phyloP scores from a whole-genome alignment of 495 filamentous ascomycete species.

The Cercophora newfieldiana region DNA sequence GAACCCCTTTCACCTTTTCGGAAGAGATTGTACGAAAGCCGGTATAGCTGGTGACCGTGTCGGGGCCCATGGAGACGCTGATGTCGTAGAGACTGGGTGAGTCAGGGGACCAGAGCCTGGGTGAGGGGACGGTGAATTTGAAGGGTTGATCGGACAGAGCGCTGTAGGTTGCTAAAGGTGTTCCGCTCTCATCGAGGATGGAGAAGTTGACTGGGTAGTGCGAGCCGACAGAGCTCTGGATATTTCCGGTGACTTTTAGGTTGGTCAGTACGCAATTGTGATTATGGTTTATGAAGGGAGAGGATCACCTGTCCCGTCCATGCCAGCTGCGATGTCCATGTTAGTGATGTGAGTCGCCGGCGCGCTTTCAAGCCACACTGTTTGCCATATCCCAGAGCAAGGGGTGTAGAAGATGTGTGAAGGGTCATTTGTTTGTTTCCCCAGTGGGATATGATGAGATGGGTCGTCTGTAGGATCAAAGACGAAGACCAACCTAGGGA shows the following conservation, averaged over 20 bases:
- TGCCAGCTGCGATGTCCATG: conserved; percentile 57
- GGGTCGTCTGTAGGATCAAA: conserved; percentile 62
- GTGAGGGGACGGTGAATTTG: conserved; percentile 50
- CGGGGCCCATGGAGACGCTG: conserved; percentile 54
- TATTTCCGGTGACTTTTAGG: conserved; percentile 51
- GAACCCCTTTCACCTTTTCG: conserved; percentile 56
- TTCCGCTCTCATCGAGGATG: conserved; percentile 40
- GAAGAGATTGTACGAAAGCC: conserved; percentile 65
- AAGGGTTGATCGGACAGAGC: conserved; percentile 50
- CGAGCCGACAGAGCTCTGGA: conserved; percentile 38
- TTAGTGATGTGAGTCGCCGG: conserved; percentile 55
- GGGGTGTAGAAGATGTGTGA: conserved; percentile 71
- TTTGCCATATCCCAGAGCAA: conserved; percentile 71
- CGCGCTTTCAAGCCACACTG: conserved; percentile 64
- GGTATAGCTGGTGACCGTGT: conserved; percentile 59
- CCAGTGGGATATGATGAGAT: conserved; percentile 56
- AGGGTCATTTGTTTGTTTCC: conserved; percentile 60
- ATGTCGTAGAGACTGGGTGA: conserved; percentile 64
- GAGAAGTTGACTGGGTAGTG: conserved; percentile 44
- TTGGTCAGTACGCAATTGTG: conserved; percentile 3
- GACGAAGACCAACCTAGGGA: conserved; percentile 56
- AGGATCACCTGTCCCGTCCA: conserved; percentile 58
- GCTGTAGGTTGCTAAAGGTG: conserved; percentile 28
- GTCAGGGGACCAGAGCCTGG: conserved; percentile 61
- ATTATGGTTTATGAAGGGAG: background rate